These are phyloP conservation scores for Pyricularia sp. DNA, from an alignment of 2,329 filamentous ascomycete species.

Conservation along the genomic window DNA sequence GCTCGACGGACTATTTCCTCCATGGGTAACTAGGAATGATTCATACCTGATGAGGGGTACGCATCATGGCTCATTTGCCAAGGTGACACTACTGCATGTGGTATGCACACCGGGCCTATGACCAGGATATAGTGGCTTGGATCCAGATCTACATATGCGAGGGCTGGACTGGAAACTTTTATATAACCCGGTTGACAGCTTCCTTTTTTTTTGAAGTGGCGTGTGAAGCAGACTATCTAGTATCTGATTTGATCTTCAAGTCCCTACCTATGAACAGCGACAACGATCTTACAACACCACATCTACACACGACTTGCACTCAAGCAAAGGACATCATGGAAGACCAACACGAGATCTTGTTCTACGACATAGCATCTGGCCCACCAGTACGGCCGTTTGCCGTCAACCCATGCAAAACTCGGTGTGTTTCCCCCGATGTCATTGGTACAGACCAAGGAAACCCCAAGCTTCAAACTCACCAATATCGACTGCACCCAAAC, in stretches of 20 bases:
- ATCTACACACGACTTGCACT: not conserved
- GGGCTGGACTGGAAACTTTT: not conserved
- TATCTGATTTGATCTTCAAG: not conserved
- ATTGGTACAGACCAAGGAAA: not conserved
- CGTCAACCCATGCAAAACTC: constrained; percentile 23
- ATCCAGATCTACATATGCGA: not conserved
- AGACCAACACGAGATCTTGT: constrained; percentile 14
- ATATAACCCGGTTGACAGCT: not conserved
- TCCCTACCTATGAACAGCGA: not conserved
- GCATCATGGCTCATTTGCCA: not conserved
- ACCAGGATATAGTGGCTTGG: not conserved
- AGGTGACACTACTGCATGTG: not conserved
- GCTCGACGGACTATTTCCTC: not conserved
- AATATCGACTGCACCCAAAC: constrained; percentile 12
- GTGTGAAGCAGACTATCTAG: not conserved
- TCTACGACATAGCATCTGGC: constrained; percentile 32
- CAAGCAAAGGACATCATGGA: not conserved
- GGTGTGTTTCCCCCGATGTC: constrained; percentile 8
- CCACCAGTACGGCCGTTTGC: constrained; percentile 19
- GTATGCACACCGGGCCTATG: not conserved
- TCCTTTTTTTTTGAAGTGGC: not conserved
- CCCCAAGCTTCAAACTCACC: constrained; percentile 5
- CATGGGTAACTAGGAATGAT: not conserved
- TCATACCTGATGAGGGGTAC: not conserved
- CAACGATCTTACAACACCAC: not conserved